Evolutionary conservation across 352 stramenopile genomes (phyloP).

Genomic region (Sclerospora graminicola): DNA sequence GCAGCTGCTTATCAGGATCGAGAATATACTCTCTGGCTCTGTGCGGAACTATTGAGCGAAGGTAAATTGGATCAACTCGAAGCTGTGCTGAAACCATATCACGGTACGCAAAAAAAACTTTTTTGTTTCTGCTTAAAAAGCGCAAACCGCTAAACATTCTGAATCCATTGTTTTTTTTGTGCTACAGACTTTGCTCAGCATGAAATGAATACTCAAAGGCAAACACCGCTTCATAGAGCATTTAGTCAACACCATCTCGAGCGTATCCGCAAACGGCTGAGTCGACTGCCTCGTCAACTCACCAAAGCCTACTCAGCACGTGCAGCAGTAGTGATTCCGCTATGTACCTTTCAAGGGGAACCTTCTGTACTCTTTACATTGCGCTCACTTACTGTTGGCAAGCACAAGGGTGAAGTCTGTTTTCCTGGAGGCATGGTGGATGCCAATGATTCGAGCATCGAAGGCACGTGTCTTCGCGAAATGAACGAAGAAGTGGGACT

Average conservation of each 20-base stretch:
- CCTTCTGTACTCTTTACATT: conserved; percentile 95
- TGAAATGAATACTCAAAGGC: conserved; percentile 22
- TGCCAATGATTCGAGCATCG: conserved; percentile 87
- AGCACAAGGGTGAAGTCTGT: conserved; percentile 94
- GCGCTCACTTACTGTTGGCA: conserved; percentile 82
- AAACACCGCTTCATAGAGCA: conserved; percentile 47
- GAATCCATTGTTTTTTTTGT: neutral
- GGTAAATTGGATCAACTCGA: conserved; percentile 66
- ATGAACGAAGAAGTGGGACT: conserved; percentile 97
- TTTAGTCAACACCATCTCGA: conserved; percentile 87
- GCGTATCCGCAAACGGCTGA: conserved; percentile 91
- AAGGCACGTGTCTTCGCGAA: conserved; percentile 93
- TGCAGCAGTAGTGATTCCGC: conserved; percentile 91
- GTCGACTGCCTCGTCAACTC: conserved; percentile 90
- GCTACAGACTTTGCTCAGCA: conserved; percentile 37
- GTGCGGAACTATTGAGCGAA: conserved; percentile 59
- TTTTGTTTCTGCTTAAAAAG: too few relatives aligned
- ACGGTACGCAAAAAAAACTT: conserved; percentile 21
- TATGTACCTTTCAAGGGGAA: conserved; percentile 94
- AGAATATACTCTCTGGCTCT: conserved; percentile 73
- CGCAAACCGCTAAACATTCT: too few relatives aligned
- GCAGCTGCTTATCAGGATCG: conserved; percentile 92
- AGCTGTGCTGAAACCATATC: conserved; percentile 64
- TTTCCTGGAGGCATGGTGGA: conserved; percentile 95
- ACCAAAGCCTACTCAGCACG: conserved; percentile 87